These are phyloP conservation scores for Salix brachista DNA, from an alignment of 345 rosid genomes.

Conservation along the genomic window DNA sequence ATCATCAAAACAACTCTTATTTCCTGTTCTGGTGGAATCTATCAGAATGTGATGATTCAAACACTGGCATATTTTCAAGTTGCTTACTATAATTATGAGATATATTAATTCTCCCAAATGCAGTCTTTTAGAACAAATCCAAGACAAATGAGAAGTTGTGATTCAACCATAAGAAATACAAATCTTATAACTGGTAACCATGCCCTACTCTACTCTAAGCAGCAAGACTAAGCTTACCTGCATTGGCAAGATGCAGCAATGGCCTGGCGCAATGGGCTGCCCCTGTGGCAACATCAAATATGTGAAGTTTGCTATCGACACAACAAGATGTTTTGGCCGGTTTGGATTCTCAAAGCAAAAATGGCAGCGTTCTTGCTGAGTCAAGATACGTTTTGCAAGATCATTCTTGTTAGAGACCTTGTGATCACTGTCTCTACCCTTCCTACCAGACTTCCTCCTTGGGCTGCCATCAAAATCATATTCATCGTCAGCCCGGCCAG, in stretches of 20 bases:
- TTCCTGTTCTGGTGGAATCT: neutral
- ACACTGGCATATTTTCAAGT: neutral
- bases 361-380: conserved; percentile 91
- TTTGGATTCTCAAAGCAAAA: conserved; percentile 92
- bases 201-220: neutral
- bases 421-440: conserved; percentile 32
- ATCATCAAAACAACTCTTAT: neutral
- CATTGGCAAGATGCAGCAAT: conserved; percentile 81
- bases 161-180: neutral
- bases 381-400: conserved; percentile 52
- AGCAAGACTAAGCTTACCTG: conserved; percentile 44
- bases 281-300: conserved; percentile 81
- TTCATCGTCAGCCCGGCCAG: conserved; percentile 84
- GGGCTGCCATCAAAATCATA: conserved; percentile 85
- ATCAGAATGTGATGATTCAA: neutral
- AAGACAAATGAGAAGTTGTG: neutral
- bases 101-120: neutral
- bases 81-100: neutral
- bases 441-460: conserved; percentile 49
- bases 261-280: conserved; percentile 78
- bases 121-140: neutral
- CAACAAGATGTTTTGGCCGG: conserved; percentile 76
- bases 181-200: neutral
- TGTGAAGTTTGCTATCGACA: conserved; percentile 84
- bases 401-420: conserved; percentile 36